Conservation (phyloP, 805 yeast species). For the Cyberlindnera xylosilytica region DNA sequence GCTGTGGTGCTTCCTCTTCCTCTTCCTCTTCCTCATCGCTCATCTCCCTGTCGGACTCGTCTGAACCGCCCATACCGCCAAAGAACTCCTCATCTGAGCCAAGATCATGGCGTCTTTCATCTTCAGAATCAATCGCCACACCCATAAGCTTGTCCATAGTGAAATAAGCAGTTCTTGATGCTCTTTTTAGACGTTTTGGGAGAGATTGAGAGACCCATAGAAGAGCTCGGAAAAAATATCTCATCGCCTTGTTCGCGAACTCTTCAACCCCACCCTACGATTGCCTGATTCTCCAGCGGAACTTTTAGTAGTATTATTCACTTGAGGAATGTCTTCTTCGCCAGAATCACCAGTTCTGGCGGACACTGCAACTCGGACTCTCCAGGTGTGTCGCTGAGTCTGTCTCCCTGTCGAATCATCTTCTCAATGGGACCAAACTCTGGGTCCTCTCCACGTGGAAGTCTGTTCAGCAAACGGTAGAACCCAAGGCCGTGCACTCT, state of each 20-base stretch:
- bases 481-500: constrained; percentile 9
- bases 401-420: not conserved
- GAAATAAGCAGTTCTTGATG: too few relatives aligned
- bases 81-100: constrained; percentile 28
- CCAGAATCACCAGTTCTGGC: constrained; percentile 7
- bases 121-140: constrained; percentile 14
- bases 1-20: constrained; percentile 11
- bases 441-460: not conserved
- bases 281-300: too few relatives aligned
- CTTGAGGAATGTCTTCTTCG: constrained; percentile 3
- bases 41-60: constrained; percentile 20
- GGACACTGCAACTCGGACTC: constrained; percentile 4
- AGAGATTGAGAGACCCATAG: not conserved
- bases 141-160: constrained; percentile 24
- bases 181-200: too few relatives aligned
- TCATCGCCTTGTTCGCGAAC: too few relatives aligned
- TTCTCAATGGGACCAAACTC: constrained; percentile 1
- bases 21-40: constrained; percentile 3
- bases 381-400: not conserved
- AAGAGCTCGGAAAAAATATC: too few relatives aligned
- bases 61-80: constrained; percentile 2
- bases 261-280: too few relatives aligned
- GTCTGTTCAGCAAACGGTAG: constrained; percentile 16
- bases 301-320: too few relatives aligned
- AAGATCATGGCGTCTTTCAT: constrained; percentile 10